Percentiles rank a stretch among this genome's conserved stretches.
Evolutionary conservation across 2,329 filamentous ascomycete species (phyloP).

Genomic region (Fusarium algeriense): DNA sequence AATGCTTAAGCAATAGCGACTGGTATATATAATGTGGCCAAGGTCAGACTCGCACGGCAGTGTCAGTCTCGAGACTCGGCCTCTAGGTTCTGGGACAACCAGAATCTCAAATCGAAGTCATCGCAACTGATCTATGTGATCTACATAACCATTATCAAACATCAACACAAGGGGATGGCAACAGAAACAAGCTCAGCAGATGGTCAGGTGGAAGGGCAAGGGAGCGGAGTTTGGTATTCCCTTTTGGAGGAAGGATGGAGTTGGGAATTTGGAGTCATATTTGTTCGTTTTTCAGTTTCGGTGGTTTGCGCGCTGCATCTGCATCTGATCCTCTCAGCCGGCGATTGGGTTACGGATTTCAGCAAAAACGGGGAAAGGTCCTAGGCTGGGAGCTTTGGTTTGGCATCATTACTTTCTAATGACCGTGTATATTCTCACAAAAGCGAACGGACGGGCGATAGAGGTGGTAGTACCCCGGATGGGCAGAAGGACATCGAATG

Average conservation of each 20-base stretch:
- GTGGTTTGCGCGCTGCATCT: conserved; percentile 50
- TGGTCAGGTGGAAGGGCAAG: conserved; percentile 24
- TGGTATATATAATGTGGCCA: conserved; percentile 19
- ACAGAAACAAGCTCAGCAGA: conserved; percentile 12
- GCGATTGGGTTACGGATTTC: conserved; percentile 46
- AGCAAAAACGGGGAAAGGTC: conserved; percentile 45
- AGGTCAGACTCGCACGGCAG: conserved; percentile 5
- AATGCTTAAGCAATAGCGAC: conserved; percentile 58
- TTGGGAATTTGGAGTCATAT: conserved; percentile 51
- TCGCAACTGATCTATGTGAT: conserved; percentile 8
- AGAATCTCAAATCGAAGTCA: not conserved
- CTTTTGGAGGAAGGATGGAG: conserved; percentile 48
- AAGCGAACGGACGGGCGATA: conserved; percentile 44
- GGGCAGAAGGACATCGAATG: conserved; percentile 30
- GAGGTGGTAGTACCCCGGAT: conserved; percentile 40
- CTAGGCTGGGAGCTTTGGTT: conserved; percentile 48
- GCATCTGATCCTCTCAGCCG: conserved; percentile 48
- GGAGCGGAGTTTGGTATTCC: conserved; percentile 48
- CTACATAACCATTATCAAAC: conserved; percentile 7
- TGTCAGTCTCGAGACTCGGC: conserved; percentile 7
- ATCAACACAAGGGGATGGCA: conserved; percentile 4
- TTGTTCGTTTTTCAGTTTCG: conserved; percentile 50
- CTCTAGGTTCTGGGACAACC: not conserved
- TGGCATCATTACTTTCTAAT: conserved; percentile 50
- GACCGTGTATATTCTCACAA: conserved; percentile 49